These are phyloP conservation scores for Saccharomycopsis oosterbeekiorum DNA, from an alignment of 805 yeast genomes.

Conservation along the genomic window DNA sequence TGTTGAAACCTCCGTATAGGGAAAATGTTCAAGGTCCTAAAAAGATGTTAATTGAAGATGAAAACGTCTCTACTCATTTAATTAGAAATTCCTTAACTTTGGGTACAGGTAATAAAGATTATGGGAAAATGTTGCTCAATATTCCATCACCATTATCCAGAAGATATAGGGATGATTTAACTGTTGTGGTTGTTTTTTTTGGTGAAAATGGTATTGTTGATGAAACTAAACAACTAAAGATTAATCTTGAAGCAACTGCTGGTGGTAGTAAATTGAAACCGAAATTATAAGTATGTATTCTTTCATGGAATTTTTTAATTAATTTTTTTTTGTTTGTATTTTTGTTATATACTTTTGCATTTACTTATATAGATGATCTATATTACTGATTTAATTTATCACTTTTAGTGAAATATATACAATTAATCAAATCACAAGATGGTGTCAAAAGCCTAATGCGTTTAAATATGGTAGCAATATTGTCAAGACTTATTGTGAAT, in stretches of 20 bases:
- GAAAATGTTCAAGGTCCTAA: slow-evolving; percentile 34
- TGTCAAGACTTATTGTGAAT: too few species aligned
- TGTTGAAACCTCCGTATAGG: slow-evolving; percentile 66
- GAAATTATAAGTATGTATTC: not conserved
- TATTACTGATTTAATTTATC: not conserved
- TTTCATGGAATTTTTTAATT: not conserved
- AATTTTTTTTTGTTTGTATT: not conserved
- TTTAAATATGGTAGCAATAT: too few species aligned
- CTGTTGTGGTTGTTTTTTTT: slow-evolving; percentile 92
- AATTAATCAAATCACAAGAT: too few species aligned
- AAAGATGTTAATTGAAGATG: slow-evolving; percentile 53
- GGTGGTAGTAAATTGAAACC: slow-evolving; percentile 34
- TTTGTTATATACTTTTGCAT: not conserved
- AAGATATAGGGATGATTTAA: slow-evolving; percentile 88
- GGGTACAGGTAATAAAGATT: slow-evolving; percentile 81
- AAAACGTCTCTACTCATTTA: slow-evolving; percentile 84
- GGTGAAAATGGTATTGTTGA: slow-evolving; percentile 40
- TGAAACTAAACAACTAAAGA: slow-evolving; percentile 41
- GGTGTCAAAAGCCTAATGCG: too few species aligned
- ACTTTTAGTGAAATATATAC: not conserved
- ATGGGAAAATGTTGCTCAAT: slow-evolving; percentile 77
- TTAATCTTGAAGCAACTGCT: slow-evolving; percentile 47
- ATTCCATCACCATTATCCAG: slow-evolving; percentile 90
- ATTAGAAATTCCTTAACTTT: slow-evolving; percentile 83
- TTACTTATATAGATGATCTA: not conserved